Evolutionary conservation across 352 stramenopile species (phyloP).

Genomic region (Pythium volutum): DNA sequence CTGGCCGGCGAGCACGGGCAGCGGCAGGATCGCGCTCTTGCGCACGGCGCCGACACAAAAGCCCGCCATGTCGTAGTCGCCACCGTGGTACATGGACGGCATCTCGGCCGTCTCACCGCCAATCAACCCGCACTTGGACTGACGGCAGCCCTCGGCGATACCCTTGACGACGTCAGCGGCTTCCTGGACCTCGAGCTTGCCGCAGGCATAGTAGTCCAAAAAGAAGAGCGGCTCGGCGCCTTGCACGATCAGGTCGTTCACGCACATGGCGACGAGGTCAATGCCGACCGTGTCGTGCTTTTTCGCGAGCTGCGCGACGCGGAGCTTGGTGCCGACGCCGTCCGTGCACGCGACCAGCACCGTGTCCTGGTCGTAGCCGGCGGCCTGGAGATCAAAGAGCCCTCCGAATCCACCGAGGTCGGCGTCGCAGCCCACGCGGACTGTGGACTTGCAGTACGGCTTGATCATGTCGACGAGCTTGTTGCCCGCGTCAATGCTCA

Average conservation of each 20-base stretch:
- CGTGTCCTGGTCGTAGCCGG: constrained; percentile 96
- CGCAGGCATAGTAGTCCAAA: constrained; percentile 99
- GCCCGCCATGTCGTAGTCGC: constrained; percentile 98
- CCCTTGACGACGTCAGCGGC: constrained; percentile 94
- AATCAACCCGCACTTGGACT: constrained; percentile 96
- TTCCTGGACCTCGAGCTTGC: constrained; percentile 94
- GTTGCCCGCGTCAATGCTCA: constrained; percentile 98
- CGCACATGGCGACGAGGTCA: constrained; percentile 99
- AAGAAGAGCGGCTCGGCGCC: constrained; percentile 99
- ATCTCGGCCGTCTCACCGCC: constrained; percentile 98
- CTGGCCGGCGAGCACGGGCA: constrained; percentile 89
- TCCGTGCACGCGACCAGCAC: constrained; percentile 97
- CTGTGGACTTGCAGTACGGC: constrained; percentile 96
- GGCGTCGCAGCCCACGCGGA: constrained; percentile 93
- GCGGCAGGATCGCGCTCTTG: constrained; percentile 78
- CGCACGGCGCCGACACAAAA: constrained; percentile 97
- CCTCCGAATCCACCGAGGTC: constrained; percentile 97
- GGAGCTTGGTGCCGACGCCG: constrained; percentile 98
- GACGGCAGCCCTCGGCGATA: constrained; percentile 96
- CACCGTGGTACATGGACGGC: constrained; percentile 97
- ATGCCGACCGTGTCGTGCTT: constrained; percentile 97
- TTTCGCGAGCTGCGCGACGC: constrained; percentile 79
- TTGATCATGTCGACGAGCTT: constrained; percentile 97
- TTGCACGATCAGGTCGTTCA: constrained; percentile 99
- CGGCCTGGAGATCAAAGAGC: constrained; percentile 96